Base-by-base conservation (phyloP, 805 yeast genomes). In the Metschnikowia lachancei region DNA sequence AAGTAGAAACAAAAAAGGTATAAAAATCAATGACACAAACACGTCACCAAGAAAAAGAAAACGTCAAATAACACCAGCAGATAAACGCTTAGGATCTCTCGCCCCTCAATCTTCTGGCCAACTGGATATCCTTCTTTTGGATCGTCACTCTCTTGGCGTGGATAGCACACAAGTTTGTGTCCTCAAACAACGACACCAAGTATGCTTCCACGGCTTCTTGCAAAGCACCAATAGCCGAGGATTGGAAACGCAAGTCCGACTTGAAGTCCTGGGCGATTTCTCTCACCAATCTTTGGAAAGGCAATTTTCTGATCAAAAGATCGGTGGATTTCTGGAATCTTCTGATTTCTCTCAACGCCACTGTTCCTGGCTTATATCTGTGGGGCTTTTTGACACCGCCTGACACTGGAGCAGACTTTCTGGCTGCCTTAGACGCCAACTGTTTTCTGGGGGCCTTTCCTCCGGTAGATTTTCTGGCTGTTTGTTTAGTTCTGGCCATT, bases 291-390 rank as follows among this genome's bases (percentile, higher is more conserved):
- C 75, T 68, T 56, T 69, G 74, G 71, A 70, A 70, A 20, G 75
- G 75, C 57, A 70, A 69, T 61, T 70, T 70, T 67, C 75, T 69
- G 64, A 70, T 69, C 62, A 70, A 67, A 41, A 70, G 64, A 56
- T 70, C 75, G 51, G 75, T 70, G 41, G 74, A 69, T 57, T 69
- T 70, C 57, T 70, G 75, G 65, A 69, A 70, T 63, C 74, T 65
- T 69, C 75, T 69, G 55, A 70, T 70, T 67, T 70, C 75, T 69
- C 75, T 69, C 64, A 70, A 69, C 51, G 75, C 75, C 51, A 70
- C 75, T 57, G 75, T 70, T 68, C 75, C 75, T 51, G 75, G 75
- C 69, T 70, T 70, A 64, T 69, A 70, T 69, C 75, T 69, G 73
- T 70, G 75, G 42, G 75, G 75, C 63, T 70, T 70, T 66, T 69